Percentiles rank a stretch among this genome's conserved stretches.
phyloP scores from a whole-genome alignment of 2,329 filamentous ascomycete genomes.

The Cladophialophora chaetospira region DNA sequence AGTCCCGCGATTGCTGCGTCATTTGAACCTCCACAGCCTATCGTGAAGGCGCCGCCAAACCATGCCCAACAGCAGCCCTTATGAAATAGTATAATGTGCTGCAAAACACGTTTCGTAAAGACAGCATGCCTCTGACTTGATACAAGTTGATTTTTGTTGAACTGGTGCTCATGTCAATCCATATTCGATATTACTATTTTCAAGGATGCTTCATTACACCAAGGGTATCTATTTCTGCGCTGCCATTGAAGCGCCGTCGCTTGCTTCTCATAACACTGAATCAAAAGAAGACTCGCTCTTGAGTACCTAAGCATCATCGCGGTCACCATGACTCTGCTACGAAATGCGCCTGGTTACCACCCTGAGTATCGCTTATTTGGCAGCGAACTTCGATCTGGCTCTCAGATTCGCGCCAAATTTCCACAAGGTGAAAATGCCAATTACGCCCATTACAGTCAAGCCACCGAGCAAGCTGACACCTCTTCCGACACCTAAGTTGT shows the following conservation, averaged over 20 bases:
- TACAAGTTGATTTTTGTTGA: too few species aligned
- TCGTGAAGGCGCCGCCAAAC: neutral
- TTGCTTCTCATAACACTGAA: neutral
- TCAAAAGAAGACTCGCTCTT: neutral
- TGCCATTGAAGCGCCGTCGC: conserved; percentile 1
- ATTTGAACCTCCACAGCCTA: neutral
- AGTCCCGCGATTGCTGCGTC: neutral
- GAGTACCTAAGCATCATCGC: neutral
- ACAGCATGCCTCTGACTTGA: too few species aligned
- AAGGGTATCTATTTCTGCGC: neutral
- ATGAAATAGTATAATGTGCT: too few species aligned
- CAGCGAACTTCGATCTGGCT: conserved; percentile 39
- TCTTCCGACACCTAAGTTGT: conserved; percentile 38
- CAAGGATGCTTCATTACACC: too few species aligned
- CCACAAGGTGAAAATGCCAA: conserved; percentile 41
- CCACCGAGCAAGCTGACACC: conserved; percentile 43
- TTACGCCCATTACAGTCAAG: conserved; percentile 39
- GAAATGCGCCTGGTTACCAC: too few species aligned
- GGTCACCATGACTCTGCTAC: too few species aligned
- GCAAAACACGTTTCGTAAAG: too few species aligned
- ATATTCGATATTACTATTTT: too few species aligned
- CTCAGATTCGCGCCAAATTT: conserved; percentile 38
- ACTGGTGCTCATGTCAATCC: too few species aligned
- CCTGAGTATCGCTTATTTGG: conserved; percentile 19
- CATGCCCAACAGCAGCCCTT: neutral